Conservation (phyloP, 495 filamentous ascomycete genomes). For the Neurospora sublineolata region DNA sequence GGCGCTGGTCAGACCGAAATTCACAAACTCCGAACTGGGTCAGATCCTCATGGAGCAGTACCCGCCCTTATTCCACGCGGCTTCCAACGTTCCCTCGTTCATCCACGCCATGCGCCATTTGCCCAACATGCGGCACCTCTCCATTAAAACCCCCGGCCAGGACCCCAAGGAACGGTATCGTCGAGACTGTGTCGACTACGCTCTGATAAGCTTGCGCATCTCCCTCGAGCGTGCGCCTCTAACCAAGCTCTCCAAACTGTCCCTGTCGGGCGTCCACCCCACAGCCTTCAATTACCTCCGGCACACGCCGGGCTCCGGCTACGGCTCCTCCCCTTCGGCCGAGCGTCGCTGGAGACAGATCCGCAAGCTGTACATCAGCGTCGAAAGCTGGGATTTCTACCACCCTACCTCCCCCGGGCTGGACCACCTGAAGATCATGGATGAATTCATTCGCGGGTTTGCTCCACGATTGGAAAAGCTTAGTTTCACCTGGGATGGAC, state of each 20-base stretch:
- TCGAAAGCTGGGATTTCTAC: conserved; percentile 51
- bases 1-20: conserved; percentile 45
- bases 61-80: conserved; percentile 70
- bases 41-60: conserved; percentile 70
- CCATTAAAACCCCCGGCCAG: conserved; percentile 61
- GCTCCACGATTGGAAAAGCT: conserved; percentile 49
- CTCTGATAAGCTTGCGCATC: conserved; percentile 67
- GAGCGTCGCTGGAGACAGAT: conserved; percentile 61
- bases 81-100: conserved; percentile 72
- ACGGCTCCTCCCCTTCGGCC: conserved; percentile 54
- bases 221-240: conserved; percentile 58
- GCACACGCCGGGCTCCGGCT: conserved; percentile 40
- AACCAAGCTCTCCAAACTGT: conserved; percentile 46
- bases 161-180: conserved; percentile 53
- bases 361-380: conserved; percentile 52
- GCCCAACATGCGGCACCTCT: conserved; percentile 53
- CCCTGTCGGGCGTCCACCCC: conserved; percentile 56
- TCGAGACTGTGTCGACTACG: conserved; percentile 68
- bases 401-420: conserved; percentile 34
- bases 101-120: conserved; percentile 54
- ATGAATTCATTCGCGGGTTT: conserved; percentile 58
- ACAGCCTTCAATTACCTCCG: conserved; percentile 60
- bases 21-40: conserved; percentile 48
- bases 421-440: conserved; percentile 65
- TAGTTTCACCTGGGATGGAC: conserved; percentile 58